A percentile compares a stretch with the other conserved stretches of the same genome.
These are phyloP conservation scores for Boletus rex-veris DNA, from an alignment of 768 basidiomycete species.

Conservation along the genomic window DNA sequence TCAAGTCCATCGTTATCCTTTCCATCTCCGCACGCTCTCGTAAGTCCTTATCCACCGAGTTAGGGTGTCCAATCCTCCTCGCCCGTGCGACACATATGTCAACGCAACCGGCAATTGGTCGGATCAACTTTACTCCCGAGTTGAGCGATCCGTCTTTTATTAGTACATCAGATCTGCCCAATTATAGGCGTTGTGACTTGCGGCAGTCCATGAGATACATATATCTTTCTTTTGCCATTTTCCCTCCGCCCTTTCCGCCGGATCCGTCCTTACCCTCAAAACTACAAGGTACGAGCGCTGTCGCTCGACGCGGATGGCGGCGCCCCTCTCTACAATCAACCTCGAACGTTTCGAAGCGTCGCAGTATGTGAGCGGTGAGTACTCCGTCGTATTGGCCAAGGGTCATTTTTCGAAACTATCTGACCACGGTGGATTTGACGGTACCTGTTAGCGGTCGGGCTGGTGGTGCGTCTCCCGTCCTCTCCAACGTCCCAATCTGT, in stretches of 20 bases:
- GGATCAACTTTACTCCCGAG: constrained; percentile 4
- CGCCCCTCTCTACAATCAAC: neutral
- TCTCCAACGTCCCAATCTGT: neutral
- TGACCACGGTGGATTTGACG: neutral
- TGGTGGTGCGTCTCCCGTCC: constrained; percentile 18
- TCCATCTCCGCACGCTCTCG: neutral
- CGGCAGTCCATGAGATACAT: neutral
- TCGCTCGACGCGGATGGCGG: constrained; percentile 9
- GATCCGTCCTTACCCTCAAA: neutral
- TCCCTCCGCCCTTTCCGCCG: neutral
- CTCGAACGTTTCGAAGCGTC: constrained; percentile 14
- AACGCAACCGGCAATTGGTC: constrained; percentile 1
- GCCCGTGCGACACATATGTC: neutral
- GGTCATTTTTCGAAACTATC: neutral
- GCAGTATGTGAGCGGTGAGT: constrained; percentile 27
- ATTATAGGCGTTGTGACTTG: neutral
- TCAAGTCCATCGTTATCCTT: neutral
- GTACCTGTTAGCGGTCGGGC: constrained; percentile 18
- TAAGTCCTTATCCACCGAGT: neutral
- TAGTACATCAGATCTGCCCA: neutral
- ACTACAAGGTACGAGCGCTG: neutral
- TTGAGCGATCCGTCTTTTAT: constrained; percentile 13
- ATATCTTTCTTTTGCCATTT: neutral
- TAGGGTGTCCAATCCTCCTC: neutral
- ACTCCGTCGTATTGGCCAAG: neutral